These are phyloP conservation scores for Cryoendolithus antarcticus DNA, from an alignment of 2,329 filamentous ascomycete genomes.

Conservation along the genomic window DNA sequence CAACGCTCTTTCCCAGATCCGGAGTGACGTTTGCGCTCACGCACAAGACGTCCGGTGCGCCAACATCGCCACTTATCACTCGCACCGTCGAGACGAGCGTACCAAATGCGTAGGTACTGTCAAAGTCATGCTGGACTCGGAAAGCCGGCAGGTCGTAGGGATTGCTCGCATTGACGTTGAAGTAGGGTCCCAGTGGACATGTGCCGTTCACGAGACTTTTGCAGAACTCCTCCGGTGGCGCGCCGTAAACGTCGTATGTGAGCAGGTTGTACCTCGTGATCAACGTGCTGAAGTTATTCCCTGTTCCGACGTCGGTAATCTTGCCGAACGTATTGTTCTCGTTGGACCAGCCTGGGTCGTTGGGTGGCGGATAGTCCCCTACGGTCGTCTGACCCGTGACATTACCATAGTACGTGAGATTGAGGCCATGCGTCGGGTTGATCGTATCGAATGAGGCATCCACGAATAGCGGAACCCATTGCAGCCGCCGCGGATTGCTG, in stretches of 20 bases:
- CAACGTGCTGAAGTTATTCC: conserved; percentile 58
- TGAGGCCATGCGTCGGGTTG: conserved; percentile 51
- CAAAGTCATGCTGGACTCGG: conserved; percentile 59
- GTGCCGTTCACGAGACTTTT: conserved; percentile 41
- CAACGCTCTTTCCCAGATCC: conserved; percentile 56
- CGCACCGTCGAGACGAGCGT: conserved; percentile 64
- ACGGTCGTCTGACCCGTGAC: conserved; percentile 59
- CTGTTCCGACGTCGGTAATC: conserved; percentile 50
- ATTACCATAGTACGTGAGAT: conserved; percentile 78
- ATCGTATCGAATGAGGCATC: conserved; percentile 55
- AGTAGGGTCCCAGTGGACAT: conserved; percentile 68
- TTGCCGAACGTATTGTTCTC: conserved; percentile 56
- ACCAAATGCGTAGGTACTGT: conserved; percentile 73
- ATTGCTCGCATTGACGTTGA: conserved; percentile 44
- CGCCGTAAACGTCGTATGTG: conserved; percentile 58
- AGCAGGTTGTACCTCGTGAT: conserved; percentile 60
- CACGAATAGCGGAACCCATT: conserved; percentile 67
- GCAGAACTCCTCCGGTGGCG: conserved; percentile 52
- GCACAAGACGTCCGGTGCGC: conserved; percentile 58
- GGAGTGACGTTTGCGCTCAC: conserved; percentile 75
- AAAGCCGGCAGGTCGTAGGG: conserved; percentile 55
- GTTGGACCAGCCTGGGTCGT: conserved; percentile 51
- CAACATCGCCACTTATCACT: conserved; percentile 61
- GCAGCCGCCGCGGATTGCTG: conserved; percentile 48
- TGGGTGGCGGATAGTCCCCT: conserved; percentile 46